Evolutionary conservation across 257 asterid genomes (phyloP).

Genomic region (Striga asiatica): DNA sequence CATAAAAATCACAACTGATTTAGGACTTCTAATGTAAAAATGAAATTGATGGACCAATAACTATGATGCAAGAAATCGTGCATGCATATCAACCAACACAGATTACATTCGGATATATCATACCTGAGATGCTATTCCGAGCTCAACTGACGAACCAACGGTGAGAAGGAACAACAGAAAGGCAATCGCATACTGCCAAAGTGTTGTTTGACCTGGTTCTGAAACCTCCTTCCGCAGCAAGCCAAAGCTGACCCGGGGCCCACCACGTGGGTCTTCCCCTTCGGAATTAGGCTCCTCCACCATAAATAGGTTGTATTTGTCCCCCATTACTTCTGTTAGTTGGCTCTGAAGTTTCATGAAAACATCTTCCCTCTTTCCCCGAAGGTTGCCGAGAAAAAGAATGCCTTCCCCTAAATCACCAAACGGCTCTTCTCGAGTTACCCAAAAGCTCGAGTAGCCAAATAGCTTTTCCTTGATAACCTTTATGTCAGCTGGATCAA

Average conservation of each 20-base stretch:
- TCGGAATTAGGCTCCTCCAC: slow-evolving; percentile 88
- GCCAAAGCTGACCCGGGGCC: slow-evolving; percentile 90
- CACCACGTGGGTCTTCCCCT: slow-evolving; percentile 83
- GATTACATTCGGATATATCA: slow-evolving; percentile 1
- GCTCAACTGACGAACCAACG: slow-evolving; percentile 71
- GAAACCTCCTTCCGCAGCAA: slow-evolving; percentile 77
- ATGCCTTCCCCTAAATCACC: slow-evolving; percentile 83
- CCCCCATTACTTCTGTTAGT: slow-evolving; percentile 58
- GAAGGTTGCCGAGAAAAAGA: slow-evolving; percentile 71
- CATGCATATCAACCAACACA: neutral
- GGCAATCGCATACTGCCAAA: slow-evolving; percentile 86
- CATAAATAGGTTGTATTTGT: slow-evolving; percentile 74
- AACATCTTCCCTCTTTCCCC: slow-evolving; percentile 70
- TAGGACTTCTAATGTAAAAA: neutral
- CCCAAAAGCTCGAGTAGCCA: slow-evolving; percentile 88
- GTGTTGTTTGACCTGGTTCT: slow-evolving; percentile 74
- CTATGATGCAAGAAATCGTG: neutral
- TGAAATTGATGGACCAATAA: neutral
- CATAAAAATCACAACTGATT: slow-evolving; percentile 11
- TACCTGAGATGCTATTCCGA: slow-evolving; percentile 87
- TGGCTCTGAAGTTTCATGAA: slow-evolving; percentile 59
- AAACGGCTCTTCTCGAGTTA: slow-evolving; percentile 72
- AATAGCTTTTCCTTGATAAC: slow-evolving; percentile 64
- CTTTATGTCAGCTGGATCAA: slow-evolving; percentile 65
- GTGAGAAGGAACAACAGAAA: slow-evolving; percentile 66